Percentiles rank a stretch among this genome's conserved stretches.
These are phyloP conservation scores for Aspergillus sp. DNA, from an alignment of 2,329 filamentous ascomycete genomes.

Conservation along the genomic window DNA sequence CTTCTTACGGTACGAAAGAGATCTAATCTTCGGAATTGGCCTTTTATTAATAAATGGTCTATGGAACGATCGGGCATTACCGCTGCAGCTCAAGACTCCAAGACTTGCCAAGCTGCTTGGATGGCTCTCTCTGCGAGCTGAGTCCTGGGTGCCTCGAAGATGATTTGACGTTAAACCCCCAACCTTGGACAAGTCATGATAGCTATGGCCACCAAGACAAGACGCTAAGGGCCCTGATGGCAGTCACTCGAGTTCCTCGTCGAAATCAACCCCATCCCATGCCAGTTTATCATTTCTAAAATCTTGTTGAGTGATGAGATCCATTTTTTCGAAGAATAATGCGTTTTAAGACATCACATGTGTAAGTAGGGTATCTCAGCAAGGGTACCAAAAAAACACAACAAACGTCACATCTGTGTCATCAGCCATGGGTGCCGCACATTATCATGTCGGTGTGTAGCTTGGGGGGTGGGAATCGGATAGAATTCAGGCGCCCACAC, in stretches of 20 bases:
- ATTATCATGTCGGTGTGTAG: constrained; percentile 80
- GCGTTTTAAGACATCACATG: not conserved
- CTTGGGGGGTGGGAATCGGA: constrained; percentile 70
- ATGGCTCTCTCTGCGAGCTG: not conserved
- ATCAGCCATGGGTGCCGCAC: constrained; percentile 36
- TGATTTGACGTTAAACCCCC: not conserved
- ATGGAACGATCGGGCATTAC: not conserved
- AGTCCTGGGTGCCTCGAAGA: not conserved
- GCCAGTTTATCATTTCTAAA: not conserved
- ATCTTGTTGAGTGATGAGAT: not conserved
- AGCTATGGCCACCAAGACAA: not conserved
- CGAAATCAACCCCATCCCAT: not conserved
- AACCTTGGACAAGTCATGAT: not conserved
- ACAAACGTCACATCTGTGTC: not conserved
- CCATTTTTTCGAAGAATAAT: not conserved
- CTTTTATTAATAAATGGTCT: not conserved
- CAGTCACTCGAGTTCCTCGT: not conserved
- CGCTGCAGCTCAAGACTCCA: not conserved
- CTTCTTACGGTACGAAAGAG: not conserved
- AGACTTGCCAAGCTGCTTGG: not conserved
- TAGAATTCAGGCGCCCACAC: constrained; percentile 70
- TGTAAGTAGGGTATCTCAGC: not conserved
- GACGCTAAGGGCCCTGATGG: not conserved
- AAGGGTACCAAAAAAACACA: not conserved
- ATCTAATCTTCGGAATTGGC: not conserved